Base-by-base conservation (phyloP, 2,329 filamentous ascomycete genomes). In the Dothidotthia symphoricarpi region DNA sequence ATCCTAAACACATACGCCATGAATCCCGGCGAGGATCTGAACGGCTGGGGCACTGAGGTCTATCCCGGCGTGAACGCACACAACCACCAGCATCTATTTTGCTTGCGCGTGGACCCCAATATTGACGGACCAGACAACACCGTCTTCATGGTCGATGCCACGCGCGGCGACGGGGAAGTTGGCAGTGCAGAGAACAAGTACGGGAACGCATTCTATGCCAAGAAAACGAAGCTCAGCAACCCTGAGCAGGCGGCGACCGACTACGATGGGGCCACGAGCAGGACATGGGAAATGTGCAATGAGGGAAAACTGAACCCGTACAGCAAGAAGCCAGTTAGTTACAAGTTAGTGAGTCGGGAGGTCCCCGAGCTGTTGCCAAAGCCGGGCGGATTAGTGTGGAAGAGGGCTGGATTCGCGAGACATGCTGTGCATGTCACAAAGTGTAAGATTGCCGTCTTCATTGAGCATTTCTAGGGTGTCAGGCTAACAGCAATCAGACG, bases 11-110 rank as follows among this genome's bases (percentile, higher is more conserved):
- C 90, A 0, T 95, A 95, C 57, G 74, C 82, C 16, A 84, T 95
- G 75, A 80, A 82, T 53, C 80, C 83, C 0, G 86, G 81, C 31
- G 89, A 95, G 68, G 86, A 93, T 48, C 85, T 86, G 7, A 74
- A 86, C 19, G 88, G 87, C 43, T 95, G 88, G 87, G 90, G 90
- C 39, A 95, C 89, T 0, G 84, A 95, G 66, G 90, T 96, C 7
- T 93, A 91, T 59, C 86, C 88, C 0, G 83, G 87, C 27, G 88
- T 95, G 59, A 95, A 95, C 59, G 90, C 90, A 0, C 90, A 95
- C 71, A 95, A 95, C 71, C 90, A 96, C 67, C 89, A 96, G 68
- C 90, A 96, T 66, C 77, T 96, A 22, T 96, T 96, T 78, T 95
- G 88, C 62, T 73, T 96, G 28, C 86, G 90, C 28, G 74, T 95